Evolutionary conservation across 2,329 filamentous ascomycete genomes (phyloP).

Genomic region (Sporothrix pallida): DNA sequence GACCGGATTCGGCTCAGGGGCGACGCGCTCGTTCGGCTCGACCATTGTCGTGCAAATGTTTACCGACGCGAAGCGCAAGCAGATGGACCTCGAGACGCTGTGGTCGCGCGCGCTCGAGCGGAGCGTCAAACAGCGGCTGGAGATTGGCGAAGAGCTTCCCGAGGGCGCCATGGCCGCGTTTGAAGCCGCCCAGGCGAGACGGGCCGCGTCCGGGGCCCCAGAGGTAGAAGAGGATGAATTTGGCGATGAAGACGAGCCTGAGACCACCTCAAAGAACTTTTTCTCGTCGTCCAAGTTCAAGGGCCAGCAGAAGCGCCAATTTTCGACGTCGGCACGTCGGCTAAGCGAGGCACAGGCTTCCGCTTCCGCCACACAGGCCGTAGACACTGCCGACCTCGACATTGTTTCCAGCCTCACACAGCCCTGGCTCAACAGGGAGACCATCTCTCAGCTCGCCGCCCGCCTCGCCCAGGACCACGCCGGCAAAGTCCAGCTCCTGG

Average conservation of each 20-base stretch:
- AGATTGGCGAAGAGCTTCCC: slow-evolving; percentile 28
- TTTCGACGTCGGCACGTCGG: slow-evolving; percentile 14
- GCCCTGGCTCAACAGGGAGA: not conserved
- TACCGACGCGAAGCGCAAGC: slow-evolving; percentile 58
- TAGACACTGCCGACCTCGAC: not conserved
- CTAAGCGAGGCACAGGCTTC: not conserved
- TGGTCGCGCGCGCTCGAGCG: slow-evolving; percentile 54
- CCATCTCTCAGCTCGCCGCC: not conserved
- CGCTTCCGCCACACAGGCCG: too few relatives aligned
- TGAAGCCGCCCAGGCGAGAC: not conserved
- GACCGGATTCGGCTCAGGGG: slow-evolving; percentile 72
- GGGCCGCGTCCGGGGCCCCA: too few relatives aligned
- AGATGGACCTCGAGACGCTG: slow-evolving; percentile 60
- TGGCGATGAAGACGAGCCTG: too few relatives aligned
- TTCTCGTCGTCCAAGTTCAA: not conserved
- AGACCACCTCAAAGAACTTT: not conserved
- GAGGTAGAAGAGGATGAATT: not conserved
- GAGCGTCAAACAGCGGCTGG: slow-evolving; percentile 35
- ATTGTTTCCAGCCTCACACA: slow-evolving; percentile 18
- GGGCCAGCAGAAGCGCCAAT: not conserved
- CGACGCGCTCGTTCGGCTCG: slow-evolving; percentile 51
- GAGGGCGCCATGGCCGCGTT: not conserved
- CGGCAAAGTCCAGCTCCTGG: slow-evolving; percentile 41
- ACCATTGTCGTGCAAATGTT: slow-evolving; percentile 65
- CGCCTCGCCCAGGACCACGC: slow-evolving; percentile 39